Base-by-base conservation (phyloP, 192 early-diverging fungal genomes). In the Borealophlyctis nickersoniae region DNA sequence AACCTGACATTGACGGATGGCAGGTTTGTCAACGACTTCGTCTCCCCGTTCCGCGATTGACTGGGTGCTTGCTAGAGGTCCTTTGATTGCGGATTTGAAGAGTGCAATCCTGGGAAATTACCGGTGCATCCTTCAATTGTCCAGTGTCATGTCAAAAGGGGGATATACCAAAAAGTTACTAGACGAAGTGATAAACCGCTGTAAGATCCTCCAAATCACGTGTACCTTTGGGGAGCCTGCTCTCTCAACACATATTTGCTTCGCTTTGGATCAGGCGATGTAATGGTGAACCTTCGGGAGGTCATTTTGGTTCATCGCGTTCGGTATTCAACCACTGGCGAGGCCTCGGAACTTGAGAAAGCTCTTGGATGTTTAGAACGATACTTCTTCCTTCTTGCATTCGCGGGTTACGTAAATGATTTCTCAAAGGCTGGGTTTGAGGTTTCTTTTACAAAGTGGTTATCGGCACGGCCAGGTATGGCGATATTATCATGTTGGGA, bases 21-120 rank as follows among this genome's bases (percentile, higher is more conserved):
- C 35, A 66, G 70, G 65, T 28, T 61, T 83, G 3, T 60, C 77
- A 9, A 68, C 71, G 3, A 80, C 74, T 49, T 52, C 73, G 55
- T 67, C 70, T n/a, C 63, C 73, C 2, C 72, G 67, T 2, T 78
- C 78, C 9, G 80, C 81, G 2, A 69, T 85, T 30, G 82, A 86
- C 52, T 86, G 83, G 81, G 75, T 76, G 0, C 60, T 86, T 28
- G 77, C 73, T 11, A 62, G 81, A 1, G 77, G 79, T 3, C 69
- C 70, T 0, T 49, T 81, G n/a, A 73, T 87, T 57, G 73, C 78
- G 30, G 79, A 81, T 23, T 61, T 87, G 0, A 80, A 79, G 35
- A 69, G 63, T 35, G 83, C 82, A 4, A 71, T 86, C 24, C 56
- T 71, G n/a, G 86, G 86, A 31, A 82, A 85, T 29, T 87, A 83